Conservation (phyloP, 2,329 filamentous ascomycete genomes). For the Rutstroemia sp. region DNA sequence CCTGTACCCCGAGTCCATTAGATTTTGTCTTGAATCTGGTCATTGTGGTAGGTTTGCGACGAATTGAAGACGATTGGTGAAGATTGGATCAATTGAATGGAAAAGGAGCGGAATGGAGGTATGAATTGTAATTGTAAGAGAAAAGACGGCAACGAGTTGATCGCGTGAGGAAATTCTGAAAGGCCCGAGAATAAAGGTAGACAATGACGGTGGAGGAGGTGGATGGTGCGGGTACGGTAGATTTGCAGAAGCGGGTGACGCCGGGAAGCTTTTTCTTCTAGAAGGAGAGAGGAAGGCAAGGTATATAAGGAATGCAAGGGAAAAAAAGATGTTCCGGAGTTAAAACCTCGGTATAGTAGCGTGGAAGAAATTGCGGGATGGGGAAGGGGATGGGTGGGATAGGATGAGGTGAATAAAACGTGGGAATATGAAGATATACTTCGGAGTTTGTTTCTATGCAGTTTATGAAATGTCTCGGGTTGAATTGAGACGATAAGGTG, state of each 20-base stretch:
- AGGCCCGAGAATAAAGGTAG: not conserved
- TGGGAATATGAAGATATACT: too few relatives aligned
- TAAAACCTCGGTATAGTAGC: not conserved
- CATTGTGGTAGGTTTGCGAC: conserved; percentile 14
- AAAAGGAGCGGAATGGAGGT: not conserved
- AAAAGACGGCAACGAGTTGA: not conserved
- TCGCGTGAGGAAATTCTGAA: conserved; percentile 5
- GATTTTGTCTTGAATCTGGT: conserved; percentile 27
- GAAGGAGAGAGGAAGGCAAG: not conserved
- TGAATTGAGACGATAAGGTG: too few relatives aligned
- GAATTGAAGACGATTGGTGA: not conserved
- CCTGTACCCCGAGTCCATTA: conserved; percentile 72
- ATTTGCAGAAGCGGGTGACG: not conserved
- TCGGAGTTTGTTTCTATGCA: too few relatives aligned
- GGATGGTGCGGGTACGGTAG: not conserved
- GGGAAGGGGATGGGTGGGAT: too few relatives aligned
- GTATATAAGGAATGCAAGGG: not conserved
- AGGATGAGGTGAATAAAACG: too few relatives aligned
- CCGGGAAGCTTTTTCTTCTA: not conserved
- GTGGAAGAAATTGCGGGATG: too few relatives aligned
- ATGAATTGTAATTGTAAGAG: not conserved
- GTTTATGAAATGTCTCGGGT: too few relatives aligned
- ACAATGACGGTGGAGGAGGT: not conserved
- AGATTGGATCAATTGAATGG: not conserved
- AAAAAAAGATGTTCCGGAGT: not conserved